A percentile compares a stretch with the other conserved stretches of the same genome.
Conservation (phyloP, 23 red algal genomes). For the Gracilaria gracilis region DNA sequence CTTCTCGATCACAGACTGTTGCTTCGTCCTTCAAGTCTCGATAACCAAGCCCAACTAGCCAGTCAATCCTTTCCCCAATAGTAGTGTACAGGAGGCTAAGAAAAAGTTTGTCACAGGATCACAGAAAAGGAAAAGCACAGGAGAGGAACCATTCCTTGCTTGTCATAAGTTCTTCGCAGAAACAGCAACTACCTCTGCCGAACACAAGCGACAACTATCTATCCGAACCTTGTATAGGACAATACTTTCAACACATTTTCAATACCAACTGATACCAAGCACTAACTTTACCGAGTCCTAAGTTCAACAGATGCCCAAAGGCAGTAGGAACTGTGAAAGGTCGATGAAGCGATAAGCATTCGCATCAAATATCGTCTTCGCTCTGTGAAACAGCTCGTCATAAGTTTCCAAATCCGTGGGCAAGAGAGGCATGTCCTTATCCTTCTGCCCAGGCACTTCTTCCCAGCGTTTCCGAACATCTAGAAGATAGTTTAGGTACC, state of each 20-base stretch:
- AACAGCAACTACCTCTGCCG: no score
- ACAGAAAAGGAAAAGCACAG: no score
- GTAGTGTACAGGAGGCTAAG: no score
- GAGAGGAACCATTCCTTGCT: no score
- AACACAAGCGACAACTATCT: no score
- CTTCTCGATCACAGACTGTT: no score
- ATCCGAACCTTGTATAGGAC: no score
- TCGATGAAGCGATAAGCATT: slow-evolving; percentile 75
- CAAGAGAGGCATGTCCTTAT: slow-evolving; percentile 22
- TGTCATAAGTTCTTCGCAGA: no score
- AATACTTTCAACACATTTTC: not conserved
- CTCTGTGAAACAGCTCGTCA: slow-evolving; percentile 28
- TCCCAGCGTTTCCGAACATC: slow-evolving; percentile 48
- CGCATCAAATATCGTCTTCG: slow-evolving; percentile 47
- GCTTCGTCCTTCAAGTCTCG: no score
- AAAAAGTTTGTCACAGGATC: no score
- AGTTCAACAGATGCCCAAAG: slow-evolving; percentile 35
- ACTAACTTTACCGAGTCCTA: not conserved
- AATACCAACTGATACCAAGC: not conserved
- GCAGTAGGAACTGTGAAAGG: slow-evolving; percentile 43
- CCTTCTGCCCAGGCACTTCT: slow-evolving; percentile 14
- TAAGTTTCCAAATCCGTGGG: slow-evolving; percentile 36
- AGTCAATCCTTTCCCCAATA: no score
- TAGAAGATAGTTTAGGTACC: slow-evolving; percentile 61
- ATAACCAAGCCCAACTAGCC: no score